These are phyloP conservation scores for Chalaropsis ovoidea DNA, from an alignment of 2,329 filamentous ascomycete genomes.

Conservation along the genomic window DNA sequence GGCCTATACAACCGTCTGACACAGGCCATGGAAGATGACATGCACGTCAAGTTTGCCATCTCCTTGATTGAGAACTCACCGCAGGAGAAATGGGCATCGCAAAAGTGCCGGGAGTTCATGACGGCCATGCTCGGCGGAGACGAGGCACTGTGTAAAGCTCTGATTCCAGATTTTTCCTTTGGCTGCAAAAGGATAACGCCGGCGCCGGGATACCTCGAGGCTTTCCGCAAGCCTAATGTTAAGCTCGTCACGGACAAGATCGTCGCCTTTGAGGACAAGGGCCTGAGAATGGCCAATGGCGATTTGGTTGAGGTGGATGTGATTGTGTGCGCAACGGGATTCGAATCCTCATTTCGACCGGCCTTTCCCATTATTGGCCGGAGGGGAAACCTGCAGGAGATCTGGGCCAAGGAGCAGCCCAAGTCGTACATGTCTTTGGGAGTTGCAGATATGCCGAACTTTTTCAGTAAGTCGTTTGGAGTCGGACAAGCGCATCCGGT, in stretches of 20 bases:
- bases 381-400: slow-evolving; percentile 43
- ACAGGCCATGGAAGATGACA: slow-evolving; percentile 39
- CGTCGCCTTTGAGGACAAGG: slow-evolving; percentile 38
- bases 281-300: slow-evolving; percentile 41
- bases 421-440: slow-evolving; percentile 46
- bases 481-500: not conserved
- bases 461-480: slow-evolving; percentile 39
- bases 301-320: slow-evolving; percentile 43
- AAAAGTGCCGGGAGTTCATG: slow-evolving; percentile 41
- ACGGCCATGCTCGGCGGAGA: slow-evolving; percentile 39
- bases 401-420: slow-evolving; percentile 37
- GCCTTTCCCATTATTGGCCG: slow-evolving; percentile 43
- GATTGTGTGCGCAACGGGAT: slow-evolving; percentile 50
- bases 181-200: slow-evolving; percentile 44
- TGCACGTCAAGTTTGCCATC: slow-evolving; percentile 37
- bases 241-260: slow-evolving; percentile 41
- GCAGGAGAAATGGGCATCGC: slow-evolving; percentile 36
- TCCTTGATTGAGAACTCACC: slow-evolving; percentile 37
- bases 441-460: slow-evolving; percentile 45
- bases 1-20: slow-evolving; percentile 40
- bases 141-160: slow-evolving; percentile 40
- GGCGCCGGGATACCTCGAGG: slow-evolving; percentile 41
- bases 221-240: slow-evolving; percentile 40
- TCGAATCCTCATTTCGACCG: slow-evolving; percentile 44
- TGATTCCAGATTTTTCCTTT: slow-evolving; percentile 43